phyloP scores from a whole-genome alignment of 768 basidiomycete genomes.

The Lactifluus subvellereus region DNA sequence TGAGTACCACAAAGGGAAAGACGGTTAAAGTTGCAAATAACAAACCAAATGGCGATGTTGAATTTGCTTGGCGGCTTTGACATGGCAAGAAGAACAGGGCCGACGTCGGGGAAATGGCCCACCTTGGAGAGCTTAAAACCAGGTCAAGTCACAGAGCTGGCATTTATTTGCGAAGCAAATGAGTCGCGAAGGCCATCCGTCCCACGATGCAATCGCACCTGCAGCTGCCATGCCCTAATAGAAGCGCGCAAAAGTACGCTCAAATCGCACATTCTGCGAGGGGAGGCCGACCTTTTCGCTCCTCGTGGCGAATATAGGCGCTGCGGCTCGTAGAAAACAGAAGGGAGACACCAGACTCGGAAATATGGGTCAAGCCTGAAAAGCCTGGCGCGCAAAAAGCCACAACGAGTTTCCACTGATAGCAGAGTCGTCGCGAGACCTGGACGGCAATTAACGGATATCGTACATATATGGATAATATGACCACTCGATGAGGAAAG shows the following conservation, averaged over 20 bases:
- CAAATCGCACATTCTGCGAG: conserved; percentile 14
- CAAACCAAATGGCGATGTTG: conserved; percentile 42
- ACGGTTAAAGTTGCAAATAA: conserved; percentile 18
- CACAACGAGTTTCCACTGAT: background rate
- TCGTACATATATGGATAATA: background rate
- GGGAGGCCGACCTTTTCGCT: conserved; percentile 8
- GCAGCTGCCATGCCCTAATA: background rate
- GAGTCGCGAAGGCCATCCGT: background rate
- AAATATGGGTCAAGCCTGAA: background rate
- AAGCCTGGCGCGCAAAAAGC: background rate
- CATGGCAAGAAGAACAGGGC: background rate
- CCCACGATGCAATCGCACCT: background rate
- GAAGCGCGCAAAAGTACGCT: background rate
- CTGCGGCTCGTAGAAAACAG: background rate
- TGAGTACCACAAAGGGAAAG: background rate
- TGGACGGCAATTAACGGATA: background rate
- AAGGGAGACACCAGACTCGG: background rate
- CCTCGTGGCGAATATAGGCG: background rate
- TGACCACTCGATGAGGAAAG: background rate
- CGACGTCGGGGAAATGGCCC: background rate
- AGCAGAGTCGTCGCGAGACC: background rate
- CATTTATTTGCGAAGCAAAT: background rate
- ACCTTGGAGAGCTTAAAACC: background rate
- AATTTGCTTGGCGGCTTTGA: conserved; percentile 1
- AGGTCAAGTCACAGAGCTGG: background rate